Evolutionary conservation across 1,139 yeast species (phyloP).

Genomic region (Hemisphaericaspora subhashii): DNA sequence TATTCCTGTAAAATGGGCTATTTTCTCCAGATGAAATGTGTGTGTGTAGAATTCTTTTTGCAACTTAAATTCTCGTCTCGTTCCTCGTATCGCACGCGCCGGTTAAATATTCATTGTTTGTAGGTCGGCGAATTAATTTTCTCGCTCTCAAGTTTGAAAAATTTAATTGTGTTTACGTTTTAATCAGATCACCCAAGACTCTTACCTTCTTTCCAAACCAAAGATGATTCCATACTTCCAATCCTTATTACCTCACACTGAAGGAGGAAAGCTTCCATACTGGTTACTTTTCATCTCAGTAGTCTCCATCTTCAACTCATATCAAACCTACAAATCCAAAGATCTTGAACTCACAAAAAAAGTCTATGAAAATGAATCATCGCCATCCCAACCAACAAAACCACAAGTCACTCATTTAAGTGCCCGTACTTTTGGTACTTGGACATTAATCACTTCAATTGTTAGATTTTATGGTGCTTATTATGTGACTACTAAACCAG

Average conservation of each 20-base stretch:
- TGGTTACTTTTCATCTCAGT: conserved; percentile 67
- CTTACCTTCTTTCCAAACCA: not conserved
- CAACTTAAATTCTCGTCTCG: too few relatives aligned
- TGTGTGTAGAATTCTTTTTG: too few relatives aligned
- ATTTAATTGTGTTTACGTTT: too few relatives aligned
- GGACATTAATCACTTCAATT: conserved; percentile 88
- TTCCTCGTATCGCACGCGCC: too few relatives aligned
- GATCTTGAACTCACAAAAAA: conserved; percentile 72
- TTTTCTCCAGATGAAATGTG: too few relatives aligned
- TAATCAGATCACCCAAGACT: too few relatives aligned
- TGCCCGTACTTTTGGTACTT: conserved; percentile 96
- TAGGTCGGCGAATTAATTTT: too few relatives aligned
- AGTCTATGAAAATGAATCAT: conserved; percentile 72
- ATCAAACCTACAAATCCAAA: conserved; percentile 74
- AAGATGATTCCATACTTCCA: conserved; percentile 18
- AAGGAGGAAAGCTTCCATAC: conserved; percentile 44
- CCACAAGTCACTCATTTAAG: conserved; percentile 65
- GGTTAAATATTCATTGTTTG: too few relatives aligned
- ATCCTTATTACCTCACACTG: conserved; percentile 27
- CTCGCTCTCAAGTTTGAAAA: too few relatives aligned
- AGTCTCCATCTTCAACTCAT: conserved; percentile 86
- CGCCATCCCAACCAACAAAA: conserved; percentile 18
- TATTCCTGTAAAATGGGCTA: too few relatives aligned
- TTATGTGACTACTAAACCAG: conserved; percentile 61
- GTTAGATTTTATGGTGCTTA: conserved; percentile 88